Evolutionary conservation across 495 filamentous ascomycete species (phyloP), one percentile per base, ranked within the genome.

Genomic region (Collariella sp.): DNA sequence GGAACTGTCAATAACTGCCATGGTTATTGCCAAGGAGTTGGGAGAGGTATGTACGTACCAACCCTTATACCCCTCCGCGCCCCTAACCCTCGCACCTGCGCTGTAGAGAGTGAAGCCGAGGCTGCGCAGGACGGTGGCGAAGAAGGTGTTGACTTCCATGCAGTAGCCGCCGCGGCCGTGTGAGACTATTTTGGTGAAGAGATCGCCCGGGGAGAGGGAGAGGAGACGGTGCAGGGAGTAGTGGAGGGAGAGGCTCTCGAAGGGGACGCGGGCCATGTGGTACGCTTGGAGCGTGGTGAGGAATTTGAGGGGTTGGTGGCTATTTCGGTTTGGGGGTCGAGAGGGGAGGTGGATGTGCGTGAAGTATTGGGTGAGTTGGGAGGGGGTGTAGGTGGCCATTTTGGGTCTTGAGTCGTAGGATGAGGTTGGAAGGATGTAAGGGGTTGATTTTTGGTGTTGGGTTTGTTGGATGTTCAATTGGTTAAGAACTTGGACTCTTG

Each of bases 121-220:
- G 15, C 72, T 79, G 19, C 78, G 68, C 15, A 94, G 69, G 15
- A 89, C 68, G 18, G 75, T 74, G 36, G 77, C 76, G 41, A 90
- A 87, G 45, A 89, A 79, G 31, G 73, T 71, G 63, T 83, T 90
- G 46, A 78, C 74, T 60, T 91, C 87, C 76, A 91, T 84, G 69
- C 86, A 91, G 59, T 89, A 89, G 0, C 87, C 86, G 3, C 88
- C 88, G 10, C 64, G 46, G 33, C 55, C 54, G 12, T 41, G 45
- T 29, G 57, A 67, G 20, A 89, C 76, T 23, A 91, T 76, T 65
- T 89, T 89, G 2, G 69, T 46, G 61, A 78, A 91, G 7, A 91
- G 65, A 33, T 72, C 67, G 20, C 79, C 63, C 0, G 80, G 79
- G 26, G 80, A 67, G 5, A 90, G 70, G 0, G 75, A 73, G 7